Conservation (phyloP, 2,329 filamentous ascomycete genomes). For the Sarocladium oryzae region DNA sequence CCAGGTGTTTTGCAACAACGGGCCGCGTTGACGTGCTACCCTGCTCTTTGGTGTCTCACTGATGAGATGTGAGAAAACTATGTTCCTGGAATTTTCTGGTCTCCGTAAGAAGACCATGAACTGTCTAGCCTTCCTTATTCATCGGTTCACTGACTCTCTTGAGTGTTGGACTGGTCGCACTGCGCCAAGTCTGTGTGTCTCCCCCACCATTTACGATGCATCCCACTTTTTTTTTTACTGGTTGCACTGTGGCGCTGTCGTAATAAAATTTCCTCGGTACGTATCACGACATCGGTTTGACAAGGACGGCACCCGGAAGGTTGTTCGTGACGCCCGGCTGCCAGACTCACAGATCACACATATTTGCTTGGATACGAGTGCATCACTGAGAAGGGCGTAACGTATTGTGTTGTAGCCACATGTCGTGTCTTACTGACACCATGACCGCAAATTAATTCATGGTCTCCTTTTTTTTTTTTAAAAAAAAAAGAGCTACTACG, state of each 20-base stretch:
- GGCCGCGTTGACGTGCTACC: no score
- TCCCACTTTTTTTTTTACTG: neutral
- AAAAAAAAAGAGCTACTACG: no score
- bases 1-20: no score
- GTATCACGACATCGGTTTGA: conserved; percentile 4
- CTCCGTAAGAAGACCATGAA: no score
- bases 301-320: neutral
- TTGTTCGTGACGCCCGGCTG: neutral
- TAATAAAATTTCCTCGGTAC: conserved; percentile 6
- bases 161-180: neutral
- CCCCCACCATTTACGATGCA: neutral
- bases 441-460: neutral
- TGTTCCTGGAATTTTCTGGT: no score
- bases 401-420: no score
- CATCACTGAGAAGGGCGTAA: no score
- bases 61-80: no score
- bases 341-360: neutral
- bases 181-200: neutral
- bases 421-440: no score
- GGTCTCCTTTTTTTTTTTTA: neutral
- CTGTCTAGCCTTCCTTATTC: no score
- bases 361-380: neutral
- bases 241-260: neutral
- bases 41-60: no score
- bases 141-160: no score